Percentiles rank a stretch among this genome's conserved stretches.
phyloP scores from a whole-genome alignment of 1,284 basidiomycete species.

The Boletus sp. region DNA sequence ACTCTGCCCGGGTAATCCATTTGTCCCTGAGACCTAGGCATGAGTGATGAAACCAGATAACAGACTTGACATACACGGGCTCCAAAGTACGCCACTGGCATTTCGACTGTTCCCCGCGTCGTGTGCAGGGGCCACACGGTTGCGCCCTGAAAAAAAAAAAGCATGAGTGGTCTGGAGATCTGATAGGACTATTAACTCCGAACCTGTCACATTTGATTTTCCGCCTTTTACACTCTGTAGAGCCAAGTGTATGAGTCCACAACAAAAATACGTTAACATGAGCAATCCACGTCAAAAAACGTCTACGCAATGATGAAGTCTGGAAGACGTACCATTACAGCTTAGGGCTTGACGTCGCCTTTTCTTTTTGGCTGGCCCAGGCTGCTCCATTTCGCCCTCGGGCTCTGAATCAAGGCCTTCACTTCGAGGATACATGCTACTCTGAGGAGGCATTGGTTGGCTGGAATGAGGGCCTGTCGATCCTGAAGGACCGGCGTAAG shows the following conservation, averaged over 20 bases:
- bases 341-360: conserved; percentile 69
- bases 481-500: conserved; percentile 25
- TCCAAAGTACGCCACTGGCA: conserved; percentile 58
- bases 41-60: conserved; percentile 10
- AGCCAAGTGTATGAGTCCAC: not conserved
- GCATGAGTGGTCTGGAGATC: conserved; percentile 18
- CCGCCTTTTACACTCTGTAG: conserved; percentile 53
- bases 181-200: conserved; percentile 23
- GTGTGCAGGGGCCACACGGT: conserved; percentile 53
- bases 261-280: not conserved
- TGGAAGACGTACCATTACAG: conserved; percentile 59
- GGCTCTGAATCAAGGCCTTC: conserved; percentile 43
- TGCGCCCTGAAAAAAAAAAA: conserved; percentile 37
- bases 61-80: conserved; percentile 43
- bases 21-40: conserved; percentile 43
- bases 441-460: conserved; percentile 25
- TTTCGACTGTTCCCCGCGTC: conserved; percentile 50
- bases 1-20: conserved; percentile 51
- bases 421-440: conserved; percentile 30
- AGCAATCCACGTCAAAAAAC: conserved; percentile 11
- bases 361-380: conserved; percentile 68
- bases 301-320: conserved; percentile 13
- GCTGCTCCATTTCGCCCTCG: conserved; percentile 46
- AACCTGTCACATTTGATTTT: conserved; percentile 63
- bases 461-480: conserved; percentile 29